Percentiles rank a stretch among this genome's conserved stretches.
Conservation (phyloP, 176 grass and related monocot genomes). For the Eleusine indica region DNA sequence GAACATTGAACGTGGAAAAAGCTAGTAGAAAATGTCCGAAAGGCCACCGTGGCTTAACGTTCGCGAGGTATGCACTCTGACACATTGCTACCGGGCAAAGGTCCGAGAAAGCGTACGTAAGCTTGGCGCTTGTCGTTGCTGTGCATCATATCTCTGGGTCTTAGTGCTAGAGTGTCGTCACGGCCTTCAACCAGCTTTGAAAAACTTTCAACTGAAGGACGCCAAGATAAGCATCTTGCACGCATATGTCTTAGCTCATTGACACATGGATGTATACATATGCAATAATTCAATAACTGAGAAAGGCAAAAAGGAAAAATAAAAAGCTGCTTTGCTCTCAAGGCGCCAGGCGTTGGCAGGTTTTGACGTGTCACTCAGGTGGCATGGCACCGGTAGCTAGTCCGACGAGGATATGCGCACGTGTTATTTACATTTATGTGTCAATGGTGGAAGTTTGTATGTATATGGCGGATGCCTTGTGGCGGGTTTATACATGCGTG, state of each 20-base stretch:
- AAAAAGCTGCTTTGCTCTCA: constrained; percentile 10
- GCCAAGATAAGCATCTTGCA: constrained; percentile 30
- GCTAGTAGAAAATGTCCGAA: constrained; percentile 38
- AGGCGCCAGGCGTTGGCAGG: constrained; percentile 1
- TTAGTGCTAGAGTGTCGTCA: constrained; percentile 32
- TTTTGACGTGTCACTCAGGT: constrained; percentile 29
- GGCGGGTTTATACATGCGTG: no score
- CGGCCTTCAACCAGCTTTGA: constrained; percentile 23
- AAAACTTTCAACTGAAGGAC: constrained; percentile 3
- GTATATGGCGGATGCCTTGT: no score
- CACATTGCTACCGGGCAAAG: constrained; percentile 18
- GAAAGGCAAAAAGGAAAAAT: neutral
- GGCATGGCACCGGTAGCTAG: neutral
- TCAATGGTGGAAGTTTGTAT: neutral
- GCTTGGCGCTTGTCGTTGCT: constrained; percentile 37
- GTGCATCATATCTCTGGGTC: neutral
- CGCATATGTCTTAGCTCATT: constrained; percentile 6
- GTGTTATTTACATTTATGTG: neutral
- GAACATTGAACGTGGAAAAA: constrained; percentile 19
- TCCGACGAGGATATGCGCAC: constrained; percentile 15
- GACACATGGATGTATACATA: constrained; percentile 20
- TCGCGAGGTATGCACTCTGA: constrained; percentile 1
- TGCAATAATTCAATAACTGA: neutral
- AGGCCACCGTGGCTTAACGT: constrained; percentile 26
- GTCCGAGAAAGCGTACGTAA: constrained; percentile 44